Base-by-base conservation (phyloP, 495 filamentous ascomycete species). In the Penicillium arizonense region DNA sequence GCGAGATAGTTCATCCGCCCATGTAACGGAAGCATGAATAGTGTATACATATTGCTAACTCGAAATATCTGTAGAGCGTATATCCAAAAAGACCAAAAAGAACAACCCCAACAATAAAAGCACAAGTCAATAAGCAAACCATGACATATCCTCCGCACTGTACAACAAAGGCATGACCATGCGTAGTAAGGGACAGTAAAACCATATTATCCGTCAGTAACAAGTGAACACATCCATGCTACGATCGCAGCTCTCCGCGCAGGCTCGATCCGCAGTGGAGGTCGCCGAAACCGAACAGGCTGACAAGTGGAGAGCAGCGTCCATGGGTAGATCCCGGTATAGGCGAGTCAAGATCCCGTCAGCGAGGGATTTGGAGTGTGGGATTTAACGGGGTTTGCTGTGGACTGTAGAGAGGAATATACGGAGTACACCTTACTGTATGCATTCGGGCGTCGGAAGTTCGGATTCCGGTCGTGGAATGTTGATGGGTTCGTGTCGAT, bases 371-470 rank as follows among this genome's bases (percentile, higher is more conserved):
- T 18, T 18, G 18, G 18, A 18, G 2, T 24, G 14, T 6, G 28
- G 47, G 38, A 34, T 49, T 42, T 35, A 32, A 18, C 20, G 45
- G 32, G 20, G 10, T 47, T 12, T 47, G 37, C 14, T 41, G 14
- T 42, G 33, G 48, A 34, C 8, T 20, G 1, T 30, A n/a, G 10
- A 24, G 13, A 10, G 8, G 28, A 9, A 26, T 0, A 9, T 30
- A 7, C 6, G 28, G 28, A 9, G 28, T 6, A 30, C 5, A 7
- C 28, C 9, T 30, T 7, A 30, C 28, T 30, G 28, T 30, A 8
- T 56, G 45, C 40, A 36, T 39, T 55, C 58, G 62, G 59, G 28
- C 44, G 37, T 47, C 62, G 62, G 59, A 51, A 45, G 40, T 57
- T 60, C 56, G 60, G 56, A 35, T 42, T 53, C 57, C 47, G 59